Evolutionary conservation across 106 monocot genomes (phyloP).

Genomic region (Dioscorea dumetorum): DNA sequence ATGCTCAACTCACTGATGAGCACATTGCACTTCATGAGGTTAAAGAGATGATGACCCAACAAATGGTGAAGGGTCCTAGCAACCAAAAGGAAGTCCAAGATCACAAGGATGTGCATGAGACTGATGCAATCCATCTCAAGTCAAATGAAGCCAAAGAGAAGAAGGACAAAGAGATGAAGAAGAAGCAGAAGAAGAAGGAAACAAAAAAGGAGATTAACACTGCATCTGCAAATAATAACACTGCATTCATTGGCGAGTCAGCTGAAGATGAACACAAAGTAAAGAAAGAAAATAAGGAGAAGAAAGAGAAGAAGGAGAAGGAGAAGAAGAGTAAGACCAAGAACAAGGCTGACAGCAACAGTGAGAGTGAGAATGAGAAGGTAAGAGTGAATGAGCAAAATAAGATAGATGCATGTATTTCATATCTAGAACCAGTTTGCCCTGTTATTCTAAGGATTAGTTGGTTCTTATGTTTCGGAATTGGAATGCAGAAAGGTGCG

Average conservation of each 20-base stretch:
- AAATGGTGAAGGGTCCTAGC: neutral
- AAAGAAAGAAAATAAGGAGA: neutral
- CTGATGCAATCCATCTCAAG: neutral
- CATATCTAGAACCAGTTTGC: neutral
- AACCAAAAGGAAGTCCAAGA: neutral
- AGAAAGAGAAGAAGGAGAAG: neutral
- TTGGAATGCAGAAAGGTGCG: too few relatives aligned
- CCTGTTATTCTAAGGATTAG: neutral
- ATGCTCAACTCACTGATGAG: neutral
- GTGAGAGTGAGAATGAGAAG: conserved; percentile 10
- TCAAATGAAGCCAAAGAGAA: neutral
- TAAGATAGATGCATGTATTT: neutral
- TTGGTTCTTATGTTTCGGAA: neutral
- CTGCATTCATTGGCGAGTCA: neutral
- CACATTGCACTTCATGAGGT: neutral
- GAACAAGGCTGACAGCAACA: neutral
- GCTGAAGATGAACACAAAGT: neutral
- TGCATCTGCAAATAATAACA: neutral
- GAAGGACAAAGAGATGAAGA: neutral
- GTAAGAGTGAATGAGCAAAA: neutral
- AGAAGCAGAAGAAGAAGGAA: neutral
- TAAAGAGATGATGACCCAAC: neutral
- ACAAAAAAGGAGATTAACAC: neutral
- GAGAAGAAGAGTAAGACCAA: neutral
- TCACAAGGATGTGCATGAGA: neutral